A percentile compares a stretch with the other conserved stretches of the same genome.
These are phyloP conservation scores for Nigrograna mackinnonii DNA, from an alignment of 2,329 filamentous ascomycete genomes.

Conservation along the genomic window DNA sequence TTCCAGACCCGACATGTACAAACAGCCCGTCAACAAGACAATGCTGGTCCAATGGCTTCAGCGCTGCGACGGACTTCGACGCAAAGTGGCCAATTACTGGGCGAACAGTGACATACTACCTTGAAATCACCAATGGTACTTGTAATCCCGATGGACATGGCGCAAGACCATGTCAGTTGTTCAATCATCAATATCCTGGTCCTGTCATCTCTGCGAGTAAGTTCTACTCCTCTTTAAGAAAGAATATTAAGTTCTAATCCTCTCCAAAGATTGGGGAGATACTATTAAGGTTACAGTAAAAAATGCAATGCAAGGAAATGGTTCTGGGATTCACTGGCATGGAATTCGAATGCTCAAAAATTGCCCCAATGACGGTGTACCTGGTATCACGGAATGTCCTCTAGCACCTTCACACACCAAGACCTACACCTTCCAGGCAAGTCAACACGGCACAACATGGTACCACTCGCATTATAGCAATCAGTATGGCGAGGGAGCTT, in stretches of 20 bases:
- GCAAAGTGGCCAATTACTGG: conserved; percentile 41
- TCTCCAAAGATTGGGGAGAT: conserved; percentile 23
- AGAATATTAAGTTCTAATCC: too few species aligned
- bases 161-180: conserved; percentile 17
- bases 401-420: conserved; percentile 52
- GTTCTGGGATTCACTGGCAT: conserved; percentile 65
- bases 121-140: conserved; percentile 40
- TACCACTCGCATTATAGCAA: conserved; percentile 35
- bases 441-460: conserved; percentile 31
- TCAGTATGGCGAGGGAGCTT: conserved; percentile 45
- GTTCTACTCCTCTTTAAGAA: conserved; percentile 31
- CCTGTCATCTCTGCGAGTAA: conserved; percentile 23
- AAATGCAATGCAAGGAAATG: conserved; percentile 58
- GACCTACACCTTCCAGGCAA: conserved; percentile 22
- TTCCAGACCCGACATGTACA: conserved; percentile 33
- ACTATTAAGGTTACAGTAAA: conserved; percentile 42
- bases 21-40: conserved; percentile 39
- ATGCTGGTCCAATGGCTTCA: conserved; percentile 44
- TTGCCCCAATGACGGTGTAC: conserved; percentile 56
- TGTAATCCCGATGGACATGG: conserved; percentile 28
- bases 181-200: conserved; percentile 26
- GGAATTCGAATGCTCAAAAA: conserved; percentile 54
- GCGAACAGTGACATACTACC: conserved; percentile 34
- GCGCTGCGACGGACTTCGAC: conserved; percentile 45
- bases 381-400: conserved; percentile 54